Evolutionary conservation across 2,329 filamentous ascomycete genomes (phyloP), one percentile per base, ranked within the genome.

Genomic region (Penicillium sp.): DNA sequence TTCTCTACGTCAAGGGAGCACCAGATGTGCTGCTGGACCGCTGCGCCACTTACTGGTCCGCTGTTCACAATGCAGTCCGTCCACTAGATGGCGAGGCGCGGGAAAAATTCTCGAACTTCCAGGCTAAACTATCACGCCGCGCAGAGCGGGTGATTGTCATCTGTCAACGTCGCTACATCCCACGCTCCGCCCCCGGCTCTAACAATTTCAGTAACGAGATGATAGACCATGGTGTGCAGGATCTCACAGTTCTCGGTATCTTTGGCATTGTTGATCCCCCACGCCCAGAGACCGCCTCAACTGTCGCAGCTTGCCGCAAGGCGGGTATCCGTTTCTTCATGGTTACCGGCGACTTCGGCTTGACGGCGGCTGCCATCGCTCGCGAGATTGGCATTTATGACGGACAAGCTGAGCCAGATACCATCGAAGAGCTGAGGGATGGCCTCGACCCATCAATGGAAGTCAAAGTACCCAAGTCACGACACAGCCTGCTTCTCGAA

Each of bases 61-160:
- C 74, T n/a, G 69, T 75, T 6, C 74, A 79, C 10, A 83, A 83
- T 17, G 71, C 75, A 3, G 67, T 76, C 1, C 70, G 75, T 45
- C 64, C 69, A 6, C 70, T 89, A 9, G 77, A 79, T 42, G 63
- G 69, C 4, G 61, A 66, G 0, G 74, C 73, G 33, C 70, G 70
- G 9, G 64, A 67, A 0, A 69, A 71, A 6, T 75, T 87, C 24
- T 79, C 84, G 49, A 62, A 69, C 0, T 76, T 81, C 58, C 87
- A 88, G 65, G 77, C 88, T 52, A 72, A 71, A 38, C 85, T 85
- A 76, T 86, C 85, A 0, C 76, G 78, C 6, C 76, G 85, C 58
- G 85, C 83, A 2, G 84, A 83, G 62, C 77, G 84, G n/a, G 83
- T 86, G 12, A 77, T 87, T 10, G 70, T 87, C 5, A 73, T 87